Evolutionary conservation across 352 stramenopile genomes (phyloP).

Genomic region (Phytopythium litorale): DNA sequence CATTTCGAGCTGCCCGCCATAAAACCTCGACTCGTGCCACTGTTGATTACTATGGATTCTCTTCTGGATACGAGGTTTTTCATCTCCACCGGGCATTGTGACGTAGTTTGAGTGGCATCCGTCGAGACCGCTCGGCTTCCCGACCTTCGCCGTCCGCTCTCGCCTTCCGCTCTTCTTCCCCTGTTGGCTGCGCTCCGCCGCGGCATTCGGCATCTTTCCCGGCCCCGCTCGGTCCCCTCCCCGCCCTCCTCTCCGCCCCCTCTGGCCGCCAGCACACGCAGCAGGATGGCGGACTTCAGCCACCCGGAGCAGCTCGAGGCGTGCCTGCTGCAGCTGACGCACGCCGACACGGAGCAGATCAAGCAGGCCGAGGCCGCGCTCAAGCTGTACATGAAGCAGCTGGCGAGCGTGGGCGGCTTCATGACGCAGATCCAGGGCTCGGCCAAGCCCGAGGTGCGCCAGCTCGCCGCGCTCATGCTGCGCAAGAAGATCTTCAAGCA

Average conservation of each 20-base stretch:
- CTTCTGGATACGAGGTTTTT: not conserved
- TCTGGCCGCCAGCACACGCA: slow-evolving; percentile 1
- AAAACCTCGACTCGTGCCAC: slow-evolving; percentile 3
- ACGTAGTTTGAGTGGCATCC: slow-evolving; percentile 6
- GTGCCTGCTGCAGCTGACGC: slow-evolving; percentile 88
- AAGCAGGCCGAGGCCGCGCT: slow-evolving; percentile 92
- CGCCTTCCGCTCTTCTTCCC: not conserved
- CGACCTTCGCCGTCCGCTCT: not conserved
- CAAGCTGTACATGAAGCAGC: slow-evolving; percentile 93
- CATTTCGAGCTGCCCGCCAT: not conserved
- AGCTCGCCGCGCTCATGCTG: slow-evolving; percentile 91
- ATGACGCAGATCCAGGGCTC: slow-evolving; percentile 89
- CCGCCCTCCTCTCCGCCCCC: not conserved
- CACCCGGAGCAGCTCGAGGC: slow-evolving; percentile 77
- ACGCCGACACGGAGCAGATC: slow-evolving; percentile 94
- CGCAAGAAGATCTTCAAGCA: slow-evolving; percentile 94
- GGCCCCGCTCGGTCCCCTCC: slow-evolving; percentile 9
- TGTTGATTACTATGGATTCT: not conserved
- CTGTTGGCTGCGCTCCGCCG: not conserved
- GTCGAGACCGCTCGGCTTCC: not conserved
- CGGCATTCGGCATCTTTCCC: slow-evolving; percentile 20
- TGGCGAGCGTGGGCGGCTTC: slow-evolving; percentile 79
- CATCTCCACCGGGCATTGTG: not conserved
- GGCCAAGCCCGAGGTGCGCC: slow-evolving; percentile 76
- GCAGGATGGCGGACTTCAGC: slow-evolving; percentile 69